Evolutionary conservation across 83 land plant species (phyloP).

Genomic region (Thuja plicata): DNA sequence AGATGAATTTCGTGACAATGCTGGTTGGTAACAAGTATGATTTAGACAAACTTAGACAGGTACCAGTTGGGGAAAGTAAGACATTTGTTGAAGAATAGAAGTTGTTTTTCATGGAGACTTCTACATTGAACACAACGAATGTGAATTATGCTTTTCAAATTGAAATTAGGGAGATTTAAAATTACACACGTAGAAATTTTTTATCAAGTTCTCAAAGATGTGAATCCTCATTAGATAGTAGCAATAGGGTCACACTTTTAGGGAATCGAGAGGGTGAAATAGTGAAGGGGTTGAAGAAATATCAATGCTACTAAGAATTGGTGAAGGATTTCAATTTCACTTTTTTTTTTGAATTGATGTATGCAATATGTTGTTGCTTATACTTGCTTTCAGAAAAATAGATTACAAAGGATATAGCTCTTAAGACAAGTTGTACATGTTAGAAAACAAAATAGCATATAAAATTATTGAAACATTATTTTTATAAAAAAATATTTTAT

Average conservation of each 20-base stretch:
- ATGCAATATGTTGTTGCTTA: neutral
- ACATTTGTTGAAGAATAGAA: constrained; percentile 10
- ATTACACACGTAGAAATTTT: neutral
- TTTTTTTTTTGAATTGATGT: neutral
- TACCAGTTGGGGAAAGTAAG: constrained; percentile 5
- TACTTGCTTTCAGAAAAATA: neutral
- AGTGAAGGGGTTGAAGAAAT: too few species aligned
- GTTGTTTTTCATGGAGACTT: constrained; percentile 16
- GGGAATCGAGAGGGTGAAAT: too few species aligned
- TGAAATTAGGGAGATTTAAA: constrained; percentile 8
- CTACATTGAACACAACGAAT: constrained; percentile 8
- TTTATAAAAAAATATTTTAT: too few species aligned
- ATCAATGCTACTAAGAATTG: neutral
- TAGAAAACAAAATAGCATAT: too few species aligned
- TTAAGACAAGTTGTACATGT: too few species aligned
- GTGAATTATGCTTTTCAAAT: constrained; percentile 14
- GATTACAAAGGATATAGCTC: too few species aligned
- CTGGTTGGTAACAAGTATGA: constrained; percentile 19
- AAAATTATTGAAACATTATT: too few species aligned
- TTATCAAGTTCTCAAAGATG: too few species aligned
- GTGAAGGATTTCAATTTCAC: neutral
- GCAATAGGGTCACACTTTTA: too few species aligned
- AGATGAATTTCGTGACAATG: neutral
- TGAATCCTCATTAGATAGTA: too few species aligned
- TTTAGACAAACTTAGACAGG: neutral